Evolutionary conservation across 352 stramenopile genomes (phyloP), one percentile per base, ranked within the genome.

Genomic region (Thalassiosira gravida): DNA sequence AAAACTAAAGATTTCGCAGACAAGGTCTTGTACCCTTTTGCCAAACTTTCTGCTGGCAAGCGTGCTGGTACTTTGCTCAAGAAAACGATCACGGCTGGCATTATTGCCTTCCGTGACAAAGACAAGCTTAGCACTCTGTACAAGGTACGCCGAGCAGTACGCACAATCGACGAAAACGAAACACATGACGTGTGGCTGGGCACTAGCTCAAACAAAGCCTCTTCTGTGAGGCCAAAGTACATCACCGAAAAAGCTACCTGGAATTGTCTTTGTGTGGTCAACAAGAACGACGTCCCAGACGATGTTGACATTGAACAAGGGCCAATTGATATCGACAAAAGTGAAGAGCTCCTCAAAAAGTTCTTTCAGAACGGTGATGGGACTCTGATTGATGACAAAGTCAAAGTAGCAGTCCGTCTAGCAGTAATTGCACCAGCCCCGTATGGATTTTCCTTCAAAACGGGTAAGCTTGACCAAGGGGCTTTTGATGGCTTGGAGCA

Each of bases 21-120:
- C 9, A 52, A 52, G 42, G 42, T n/a, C 9, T 2, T 52, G 16
- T n/a, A 22, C 9, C 42, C 42, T 22, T 52, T 52, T n/a, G 42
- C 42, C 3, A n/a, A 22, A 8, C 42, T 52, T 52, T n/a, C 42
- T 22, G 16, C 20, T 52, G 42, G 42, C 16, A 52, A 52, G 42
- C 42, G 42, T 22, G 20, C 42, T 52, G 42, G 42, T n/a, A 52
- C 20, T n/a, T 52, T 52, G 42, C 42, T 52, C 42, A 52, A 52
- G 20, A 52, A 52, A n/a, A 52, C 42, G 42, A 20, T 52, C 9
- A 52, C 42, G 20, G 42, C 42, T 22, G 42, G 42, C 16, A 52
- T 52, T n/a, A 52, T 52, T 52, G 9, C 20, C 20, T 52, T 52
- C 20, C 42, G 42, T 22, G 42, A n/a, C 5, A 8, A 8, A 8